phyloP scores from a whole-genome alignment of 805 yeast species.

The Wickerhamiella azymoides region DNA sequence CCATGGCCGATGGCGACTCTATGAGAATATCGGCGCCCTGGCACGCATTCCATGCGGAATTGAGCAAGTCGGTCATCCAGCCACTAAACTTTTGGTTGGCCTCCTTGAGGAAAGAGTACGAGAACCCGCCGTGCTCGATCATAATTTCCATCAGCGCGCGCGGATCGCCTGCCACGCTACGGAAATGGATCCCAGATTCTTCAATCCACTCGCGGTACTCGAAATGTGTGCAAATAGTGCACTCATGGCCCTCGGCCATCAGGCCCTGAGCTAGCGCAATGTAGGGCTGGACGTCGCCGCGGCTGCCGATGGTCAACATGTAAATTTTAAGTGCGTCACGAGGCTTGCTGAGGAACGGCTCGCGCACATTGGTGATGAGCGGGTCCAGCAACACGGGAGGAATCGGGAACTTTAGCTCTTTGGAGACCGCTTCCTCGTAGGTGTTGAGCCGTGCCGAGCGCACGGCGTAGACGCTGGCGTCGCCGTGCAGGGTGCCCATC shows the following conservation, averaged over 20 bases:
- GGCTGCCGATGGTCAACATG: conserved; percentile 76
- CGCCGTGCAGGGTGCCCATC: conserved; percentile 5
- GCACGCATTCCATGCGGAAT: conserved; percentile 76
- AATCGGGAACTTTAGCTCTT: conserved; percentile 9
- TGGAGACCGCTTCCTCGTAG: conserved; percentile 13
- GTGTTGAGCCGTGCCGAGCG: conserved; percentile 17
- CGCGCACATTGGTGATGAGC: conserved; percentile 10
- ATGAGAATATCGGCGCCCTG: conserved; percentile 66
- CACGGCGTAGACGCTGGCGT: conserved; percentile 8
- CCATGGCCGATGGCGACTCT: conserved; percentile 95
- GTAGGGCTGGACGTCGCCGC: conserved; percentile 96
- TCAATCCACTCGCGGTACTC: conserved; percentile 72
- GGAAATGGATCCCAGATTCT: conserved; percentile 52
- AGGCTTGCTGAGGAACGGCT: conserved; percentile 33
- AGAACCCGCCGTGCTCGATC: conserved; percentile 83
- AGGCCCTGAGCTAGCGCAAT: conserved; percentile 78
- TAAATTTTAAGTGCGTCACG: conserved; percentile 44
- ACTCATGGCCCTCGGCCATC: conserved; percentile 66
- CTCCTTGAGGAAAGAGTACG: conserved; percentile 67
- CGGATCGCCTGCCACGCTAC: conserved; percentile 81
- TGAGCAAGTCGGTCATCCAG: conserved; percentile 68
- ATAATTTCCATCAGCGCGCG: conserved; percentile 80
- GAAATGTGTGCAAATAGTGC: conserved; percentile 69
- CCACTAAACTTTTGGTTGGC: conserved; percentile 66
- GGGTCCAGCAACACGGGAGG: conserved; percentile 21